phyloP scores from a whole-genome alignment of 371 early-diverging fungal genomes.

The Chytridiales sp. region DNA sequence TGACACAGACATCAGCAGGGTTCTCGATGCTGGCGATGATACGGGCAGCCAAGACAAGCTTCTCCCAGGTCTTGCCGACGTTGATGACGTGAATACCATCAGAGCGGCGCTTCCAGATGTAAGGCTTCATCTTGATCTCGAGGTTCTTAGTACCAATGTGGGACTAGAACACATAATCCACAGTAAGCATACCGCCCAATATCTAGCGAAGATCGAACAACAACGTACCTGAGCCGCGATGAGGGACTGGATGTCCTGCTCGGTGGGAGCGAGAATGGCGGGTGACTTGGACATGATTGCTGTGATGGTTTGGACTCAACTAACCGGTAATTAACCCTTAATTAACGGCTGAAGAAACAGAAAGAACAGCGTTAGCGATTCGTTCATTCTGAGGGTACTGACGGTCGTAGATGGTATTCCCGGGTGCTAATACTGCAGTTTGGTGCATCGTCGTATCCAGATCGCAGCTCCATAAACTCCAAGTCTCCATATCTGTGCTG shows the following conservation, averaged over 20 bases:
- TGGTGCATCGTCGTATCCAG: too few species aligned
- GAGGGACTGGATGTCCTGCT: slow-evolving; percentile 88
- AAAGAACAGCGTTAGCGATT: too few species aligned
- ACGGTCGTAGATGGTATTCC: too few species aligned
- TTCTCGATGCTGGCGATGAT: slow-evolving; percentile 95
- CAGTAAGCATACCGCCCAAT: background rate
- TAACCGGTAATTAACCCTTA: too few species aligned
- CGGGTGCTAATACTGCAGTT: too few species aligned
- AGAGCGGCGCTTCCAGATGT: slow-evolving; percentile 90
- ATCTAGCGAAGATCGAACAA: slow-evolving; percentile 1
- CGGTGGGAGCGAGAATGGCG: slow-evolving; percentile 67
- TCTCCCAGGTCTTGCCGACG: slow-evolving; percentile 99
- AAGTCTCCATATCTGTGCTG: too few species aligned
- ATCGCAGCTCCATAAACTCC: too few species aligned
- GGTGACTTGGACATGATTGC: slow-evolving; percentile 49
- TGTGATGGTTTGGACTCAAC: too few species aligned
- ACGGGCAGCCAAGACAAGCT: slow-evolving; percentile 98
- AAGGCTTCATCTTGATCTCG: slow-evolving; percentile 85
- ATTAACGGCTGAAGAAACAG: too few species aligned
- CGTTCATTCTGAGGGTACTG: too few species aligned
- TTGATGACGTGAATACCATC: slow-evolving; percentile 97
- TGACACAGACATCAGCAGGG: slow-evolving; percentile 92
- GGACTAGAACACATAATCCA: slow-evolving; percentile 22
- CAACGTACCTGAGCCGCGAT: slow-evolving; percentile 81
- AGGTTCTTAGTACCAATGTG: slow-evolving; percentile 75